Evolutionary conservation across 768 basidiomycete species (phyloP).

Genomic region (Leccinum barrowsii): DNA sequence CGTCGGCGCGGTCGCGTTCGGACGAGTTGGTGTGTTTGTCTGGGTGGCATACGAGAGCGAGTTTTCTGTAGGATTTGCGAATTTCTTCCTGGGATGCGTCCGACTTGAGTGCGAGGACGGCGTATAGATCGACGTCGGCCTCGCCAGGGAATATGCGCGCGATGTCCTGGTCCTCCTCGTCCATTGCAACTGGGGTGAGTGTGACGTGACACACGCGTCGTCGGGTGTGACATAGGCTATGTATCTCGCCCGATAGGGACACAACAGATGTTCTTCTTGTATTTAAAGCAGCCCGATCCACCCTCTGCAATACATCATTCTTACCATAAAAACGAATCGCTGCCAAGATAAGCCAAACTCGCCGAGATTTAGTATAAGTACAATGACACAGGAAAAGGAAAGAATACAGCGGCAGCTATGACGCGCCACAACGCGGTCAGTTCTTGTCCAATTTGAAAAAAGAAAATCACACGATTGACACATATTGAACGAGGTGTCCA

Average conservation of each 20-base stretch:
- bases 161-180: constrained; percentile 68
- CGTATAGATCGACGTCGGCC: constrained; percentile 74
- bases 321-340: background rate
- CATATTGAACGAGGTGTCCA: no score
- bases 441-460: no score
- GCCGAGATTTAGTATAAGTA: no score
- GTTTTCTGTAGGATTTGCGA: constrained; percentile 79
- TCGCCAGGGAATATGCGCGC: constrained; percentile 73
- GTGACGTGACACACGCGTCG: constrained; percentile 2
- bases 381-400: no score
- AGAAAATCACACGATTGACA: no score
- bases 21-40: constrained; percentile 76
- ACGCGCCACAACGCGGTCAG: no score
- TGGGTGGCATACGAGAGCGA: constrained; percentile 81
- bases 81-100: constrained; percentile 64
- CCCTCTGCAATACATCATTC: background rate
- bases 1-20: constrained; percentile 59
- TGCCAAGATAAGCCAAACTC: no score
- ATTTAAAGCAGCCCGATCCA: background rate
- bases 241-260: background rate
- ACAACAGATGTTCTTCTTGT: background rate
- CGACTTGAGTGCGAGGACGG: constrained; percentile 55
- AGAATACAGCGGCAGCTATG: no score
- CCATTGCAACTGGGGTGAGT: constrained; percentile 41
- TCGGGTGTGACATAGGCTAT: no score